Evolutionary conservation across 2,329 filamentous ascomycete genomes (phyloP).

Genomic region (Aspergillus tamarii): DNA sequence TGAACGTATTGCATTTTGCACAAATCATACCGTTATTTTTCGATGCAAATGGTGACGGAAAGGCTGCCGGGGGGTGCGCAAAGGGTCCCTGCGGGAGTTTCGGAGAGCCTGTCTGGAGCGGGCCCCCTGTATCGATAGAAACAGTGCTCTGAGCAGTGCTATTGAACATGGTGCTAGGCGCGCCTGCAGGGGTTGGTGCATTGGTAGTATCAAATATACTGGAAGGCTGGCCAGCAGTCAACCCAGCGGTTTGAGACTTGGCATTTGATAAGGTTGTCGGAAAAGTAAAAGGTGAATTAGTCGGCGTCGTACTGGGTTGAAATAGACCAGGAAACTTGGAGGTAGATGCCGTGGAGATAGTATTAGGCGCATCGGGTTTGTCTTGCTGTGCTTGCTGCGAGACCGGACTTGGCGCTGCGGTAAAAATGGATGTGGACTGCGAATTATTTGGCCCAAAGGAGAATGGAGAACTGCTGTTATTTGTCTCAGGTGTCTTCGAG

Average conservation of each 20-base stretch:
- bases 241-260: slow-evolving; percentile 8
- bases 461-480: not conserved
- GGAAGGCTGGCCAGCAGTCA: slow-evolving; percentile 19
- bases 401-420: not conserved
- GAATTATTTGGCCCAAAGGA: not conserved
- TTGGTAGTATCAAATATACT: slow-evolving; percentile 20
- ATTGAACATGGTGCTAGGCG: slow-evolving; percentile 16
- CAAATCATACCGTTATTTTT: slow-evolving; percentile 18
- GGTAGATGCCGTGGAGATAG: not conserved
- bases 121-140: not conserved
- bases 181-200: slow-evolving; percentile 1
- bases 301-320: slow-evolving; percentile 8
- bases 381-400: not conserved
- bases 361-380: not conserved
- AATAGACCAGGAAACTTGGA: slow-evolving; percentile 6
- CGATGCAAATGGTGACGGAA: slow-evolving; percentile 8
- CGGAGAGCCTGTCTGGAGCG: not conserved
- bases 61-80: slow-evolving; percentile 7
- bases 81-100: not conserved
- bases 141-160: slow-evolving; percentile 1
- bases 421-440: slow-evolving; percentile 4
- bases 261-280: not conserved
- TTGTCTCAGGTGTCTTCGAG: slow-evolving; percentile 4
- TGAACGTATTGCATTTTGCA: not conserved
- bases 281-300: slow-evolving; percentile 11